Evolutionary conservation across 2,329 filamentous ascomycete species (phyloP), one percentile per base, ranked within the genome.

Genomic region (Dactylellina cionopaga): DNA sequence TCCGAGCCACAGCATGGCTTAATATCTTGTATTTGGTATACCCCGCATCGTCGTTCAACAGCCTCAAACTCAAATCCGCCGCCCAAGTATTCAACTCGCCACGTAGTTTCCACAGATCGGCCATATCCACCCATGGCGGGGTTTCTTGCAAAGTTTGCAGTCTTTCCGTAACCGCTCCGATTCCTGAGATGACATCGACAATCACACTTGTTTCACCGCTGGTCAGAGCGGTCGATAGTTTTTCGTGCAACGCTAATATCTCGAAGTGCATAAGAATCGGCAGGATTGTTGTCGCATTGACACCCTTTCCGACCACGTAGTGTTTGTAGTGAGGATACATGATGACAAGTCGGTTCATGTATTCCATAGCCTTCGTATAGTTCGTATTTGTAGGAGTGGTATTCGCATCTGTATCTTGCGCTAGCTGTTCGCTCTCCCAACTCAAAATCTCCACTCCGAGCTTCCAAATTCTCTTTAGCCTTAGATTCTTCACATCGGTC

Each of bases 41-140:
- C 7, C 35, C 46, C 13, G 11, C 22, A 9, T 65, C 44, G 35
- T 72, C 68, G n/a, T 65, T 60, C 39, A 72, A 25, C 7, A 65
- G 52, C 19, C 19, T 65, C n/a, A 47, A 27, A 35, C 59, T 72
- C 56, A 75, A 27, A 46, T 76, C 75, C 9, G 70, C 75, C 13
- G 76, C 63, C 76, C 75, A 77, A 10, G 72, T 60, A 62, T 71
- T 65, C 9, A 77, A 55, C 75, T 76, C 76, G 4, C 76, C 76
- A 15, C 74, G 56, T 24, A 77, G 51, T 25, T 72, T 51, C 76
- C 75, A 75, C 25, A 77, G n/a, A 4, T 59, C 58, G 1, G 29
- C 37, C 69, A 76, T 70, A 68, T 76, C 74, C 33, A 74, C 55
- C 74, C 71, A 77, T 15, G 76, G 75, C 13, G 76, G 75, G 5